Conservation (phyloP, 2,329 filamentous ascomycete genomes). For the Periconia sp. region DNA sequence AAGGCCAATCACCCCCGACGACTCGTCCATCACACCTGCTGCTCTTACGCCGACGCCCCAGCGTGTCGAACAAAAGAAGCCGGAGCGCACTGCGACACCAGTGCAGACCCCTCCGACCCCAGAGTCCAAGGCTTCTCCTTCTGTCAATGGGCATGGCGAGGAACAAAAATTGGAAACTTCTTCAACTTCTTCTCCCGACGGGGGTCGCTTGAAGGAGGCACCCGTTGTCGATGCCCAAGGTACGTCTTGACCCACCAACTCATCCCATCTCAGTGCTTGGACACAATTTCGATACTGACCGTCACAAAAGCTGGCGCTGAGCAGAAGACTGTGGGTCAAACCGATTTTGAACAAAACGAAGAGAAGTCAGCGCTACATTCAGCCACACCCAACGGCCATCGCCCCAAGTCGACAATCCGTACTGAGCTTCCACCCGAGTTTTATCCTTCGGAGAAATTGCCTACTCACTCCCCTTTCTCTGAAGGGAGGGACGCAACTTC, state of each 20-base stretch:
- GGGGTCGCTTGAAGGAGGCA: slow-evolving; percentile 12
- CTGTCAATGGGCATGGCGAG: slow-evolving; percentile 12
- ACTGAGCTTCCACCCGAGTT: slow-evolving; percentile 40
- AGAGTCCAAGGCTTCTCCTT: slow-evolving; percentile 26
- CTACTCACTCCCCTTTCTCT: slow-evolving; percentile 23
- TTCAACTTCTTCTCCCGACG: slow-evolving; percentile 15
- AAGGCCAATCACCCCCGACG: slow-evolving; percentile 31
- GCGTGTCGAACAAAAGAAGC: slow-evolving; percentile 11
- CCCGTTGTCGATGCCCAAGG: slow-evolving; percentile 16
- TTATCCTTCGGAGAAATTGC: slow-evolving; percentile 31
- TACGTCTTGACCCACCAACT: slow-evolving; percentile 12
- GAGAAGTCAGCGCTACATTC: slow-evolving; percentile 4
- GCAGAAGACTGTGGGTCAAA: neutral
- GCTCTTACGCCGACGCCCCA: slow-evolving; percentile 18
- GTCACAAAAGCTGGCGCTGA: neutral
- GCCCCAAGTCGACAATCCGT: slow-evolving; percentile 22
- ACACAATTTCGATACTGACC: neutral
- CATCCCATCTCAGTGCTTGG: neutral
- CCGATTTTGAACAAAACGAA: neutral
- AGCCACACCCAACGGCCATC: slow-evolving; percentile 20
- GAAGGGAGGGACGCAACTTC: slow-evolving; percentile 15
- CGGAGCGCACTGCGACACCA: slow-evolving; percentile 11
- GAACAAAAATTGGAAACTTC: slow-evolving; percentile 16
- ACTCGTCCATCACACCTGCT: slow-evolving; percentile 17
- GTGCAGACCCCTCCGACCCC: slow-evolving; percentile 28